Percentiles rank a stretch among this genome's conserved stretches.
Evolutionary conservation across 163 green algal genomes (phyloP).

Genomic region (Prototheca stagnorum): DNA sequence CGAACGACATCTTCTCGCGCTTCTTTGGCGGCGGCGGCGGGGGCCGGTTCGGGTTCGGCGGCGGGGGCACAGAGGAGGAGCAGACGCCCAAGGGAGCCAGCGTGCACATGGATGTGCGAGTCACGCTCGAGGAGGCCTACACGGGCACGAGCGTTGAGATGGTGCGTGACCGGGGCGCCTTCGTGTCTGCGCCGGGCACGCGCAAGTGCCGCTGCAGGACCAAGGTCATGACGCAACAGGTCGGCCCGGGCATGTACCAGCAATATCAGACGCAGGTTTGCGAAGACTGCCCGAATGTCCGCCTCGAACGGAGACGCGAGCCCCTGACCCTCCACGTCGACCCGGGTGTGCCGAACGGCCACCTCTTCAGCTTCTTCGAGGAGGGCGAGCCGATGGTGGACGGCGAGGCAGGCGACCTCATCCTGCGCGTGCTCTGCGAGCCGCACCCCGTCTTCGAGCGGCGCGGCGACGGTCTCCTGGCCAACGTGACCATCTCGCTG

Average conservation of each 20-base stretch:
- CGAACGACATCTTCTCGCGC: constrained; percentile 68
- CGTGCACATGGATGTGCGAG: constrained; percentile 69
- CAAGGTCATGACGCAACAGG: constrained; percentile 83
- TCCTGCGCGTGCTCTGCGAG: constrained; percentile 35
- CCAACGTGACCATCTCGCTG: constrained; percentile 62
- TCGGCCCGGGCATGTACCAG: constrained; percentile 94
- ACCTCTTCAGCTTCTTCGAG: constrained; percentile 93
- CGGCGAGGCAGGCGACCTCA: constrained; percentile 88
- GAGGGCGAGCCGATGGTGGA: constrained; percentile 87
- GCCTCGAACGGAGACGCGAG: constrained; percentile 60
- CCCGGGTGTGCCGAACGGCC: constrained; percentile 68
- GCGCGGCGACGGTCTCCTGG: constrained; percentile 54
- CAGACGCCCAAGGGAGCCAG: constrained; percentile 69
- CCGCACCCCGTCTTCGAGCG: constrained; percentile 39
- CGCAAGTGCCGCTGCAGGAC: constrained; percentile 93
- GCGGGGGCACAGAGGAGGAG: constrained; percentile 47
- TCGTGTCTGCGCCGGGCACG: constrained; percentile 68
- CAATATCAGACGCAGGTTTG: constrained; percentile 81
- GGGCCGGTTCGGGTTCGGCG: constrained; percentile 38
- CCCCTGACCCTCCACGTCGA: constrained; percentile 73
- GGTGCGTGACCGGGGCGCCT: constrained; percentile 74
- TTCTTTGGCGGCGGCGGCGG: constrained; percentile 52
- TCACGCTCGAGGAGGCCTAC: constrained; percentile 84
- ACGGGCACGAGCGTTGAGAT: constrained; percentile 66
- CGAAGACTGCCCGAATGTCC: constrained; percentile 82